phyloP scores from a whole-genome alignment of 257 asterid genomes.

The Knoxia roxburghii region DNA sequence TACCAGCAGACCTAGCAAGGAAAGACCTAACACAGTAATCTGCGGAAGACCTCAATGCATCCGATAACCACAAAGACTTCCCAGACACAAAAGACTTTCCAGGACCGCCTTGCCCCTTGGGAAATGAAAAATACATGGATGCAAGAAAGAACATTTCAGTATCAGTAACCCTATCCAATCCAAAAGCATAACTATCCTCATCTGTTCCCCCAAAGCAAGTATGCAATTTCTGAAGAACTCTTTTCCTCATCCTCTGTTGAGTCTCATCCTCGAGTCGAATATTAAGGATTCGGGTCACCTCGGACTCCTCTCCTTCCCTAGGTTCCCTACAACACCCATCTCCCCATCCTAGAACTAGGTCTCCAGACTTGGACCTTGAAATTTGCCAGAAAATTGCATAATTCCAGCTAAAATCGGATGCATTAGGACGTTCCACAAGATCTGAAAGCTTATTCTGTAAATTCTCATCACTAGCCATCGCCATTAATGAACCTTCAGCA shows the following conservation, averaged over 20 bases:
- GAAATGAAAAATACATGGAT: conserved; percentile 89
- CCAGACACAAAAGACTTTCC: conserved; percentile 68
- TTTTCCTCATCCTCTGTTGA: conserved; percentile 84
- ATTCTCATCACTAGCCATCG: conserved; percentile 70
- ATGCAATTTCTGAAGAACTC: conserved; percentile 74
- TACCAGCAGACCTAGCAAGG: conserved; percentile 80
- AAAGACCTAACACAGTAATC: conserved; percentile 79
- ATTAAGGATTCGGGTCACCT: conserved; percentile 41
- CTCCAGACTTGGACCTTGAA: conserved; percentile 79
- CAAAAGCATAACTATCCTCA: conserved; percentile 79
- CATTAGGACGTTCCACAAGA: conserved; percentile 74
- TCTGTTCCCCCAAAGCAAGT: conserved; percentile 72
- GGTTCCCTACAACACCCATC: conserved; percentile 98
- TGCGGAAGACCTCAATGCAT: conserved; percentile 35
- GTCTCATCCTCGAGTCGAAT: conserved; percentile 63
- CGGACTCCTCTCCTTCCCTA: conserved; percentile 56
- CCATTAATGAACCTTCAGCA: conserved; percentile 76
- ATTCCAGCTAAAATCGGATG: conserved; percentile 70
- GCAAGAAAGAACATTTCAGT: conserved; percentile 96
- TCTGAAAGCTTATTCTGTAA: conserved; percentile 89
- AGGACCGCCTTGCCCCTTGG: conserved; percentile 83
- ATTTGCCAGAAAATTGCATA: conserved; percentile 96
- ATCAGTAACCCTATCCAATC: conserved; percentile 88
- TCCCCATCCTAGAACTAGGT: conserved; percentile 92
- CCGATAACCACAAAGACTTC: conserved; percentile 64